phyloP scores from a whole-genome alignment of 2,329 filamentous ascomycete species.

The Pseudopithomyces chartarum region DNA sequence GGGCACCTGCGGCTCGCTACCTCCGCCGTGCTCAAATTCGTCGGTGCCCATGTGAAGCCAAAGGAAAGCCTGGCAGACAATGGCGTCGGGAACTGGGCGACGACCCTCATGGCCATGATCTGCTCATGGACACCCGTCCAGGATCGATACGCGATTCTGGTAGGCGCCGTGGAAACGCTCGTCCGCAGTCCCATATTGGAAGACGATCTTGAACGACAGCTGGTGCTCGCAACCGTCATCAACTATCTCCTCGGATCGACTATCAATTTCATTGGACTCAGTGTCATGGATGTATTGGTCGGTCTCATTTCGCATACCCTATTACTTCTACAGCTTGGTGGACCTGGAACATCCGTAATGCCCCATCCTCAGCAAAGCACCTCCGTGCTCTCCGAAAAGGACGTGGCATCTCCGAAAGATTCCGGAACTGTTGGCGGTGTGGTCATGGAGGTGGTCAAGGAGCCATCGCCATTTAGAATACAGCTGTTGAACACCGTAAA shows the following conservation, averaged over 20 bases:
- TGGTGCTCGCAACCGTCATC: constrained; percentile 77
- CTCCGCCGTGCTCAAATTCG: constrained; percentile 73
- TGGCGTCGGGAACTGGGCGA: constrained; percentile 73
- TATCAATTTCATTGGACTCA: constrained; percentile 92
- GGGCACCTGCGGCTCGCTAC: constrained; percentile 82
- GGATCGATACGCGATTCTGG: constrained; percentile 87
- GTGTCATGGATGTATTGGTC: constrained; percentile 91
- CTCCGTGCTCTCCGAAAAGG: constrained; percentile 30
- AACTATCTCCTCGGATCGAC: constrained; percentile 83
- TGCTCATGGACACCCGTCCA: constrained; percentile 91
- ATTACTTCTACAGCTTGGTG: constrained; percentile 70
- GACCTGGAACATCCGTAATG: constrained; percentile 45
- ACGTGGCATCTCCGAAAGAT: constrained; percentile 17
- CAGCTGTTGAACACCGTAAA: constrained; percentile 74
- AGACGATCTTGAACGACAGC: constrained; percentile 72
- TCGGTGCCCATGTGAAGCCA: constrained; percentile 50
- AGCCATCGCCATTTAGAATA: constrained; percentile 60
- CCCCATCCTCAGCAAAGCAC: constrained; percentile 46
- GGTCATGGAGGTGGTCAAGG: constrained; percentile 48
- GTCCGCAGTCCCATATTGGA: constrained; percentile 71
- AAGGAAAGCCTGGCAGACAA: constrained; percentile 45
- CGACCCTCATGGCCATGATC: constrained; percentile 78
- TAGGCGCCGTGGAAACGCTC: constrained; percentile 79
- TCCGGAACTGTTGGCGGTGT: constrained; percentile 29
- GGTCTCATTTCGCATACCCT: constrained; percentile 84